Base-by-base conservation (phyloP, 2,329 filamentous ascomycete species). In the Aureobasidium sp. region DNA sequence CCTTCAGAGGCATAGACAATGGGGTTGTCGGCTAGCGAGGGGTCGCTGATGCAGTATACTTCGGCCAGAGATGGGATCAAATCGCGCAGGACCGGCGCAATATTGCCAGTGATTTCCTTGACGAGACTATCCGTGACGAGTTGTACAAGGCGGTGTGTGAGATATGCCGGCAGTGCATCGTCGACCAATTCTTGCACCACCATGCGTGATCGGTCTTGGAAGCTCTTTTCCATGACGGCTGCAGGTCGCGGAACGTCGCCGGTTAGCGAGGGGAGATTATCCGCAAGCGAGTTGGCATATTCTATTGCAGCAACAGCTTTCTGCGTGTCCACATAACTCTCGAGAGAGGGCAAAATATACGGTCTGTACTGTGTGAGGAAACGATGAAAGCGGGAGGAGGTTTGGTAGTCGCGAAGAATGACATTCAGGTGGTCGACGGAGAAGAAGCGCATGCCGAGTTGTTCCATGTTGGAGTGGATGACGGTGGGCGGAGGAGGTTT, bases 11-110 rank as follows among this genome's bases (percentile, higher is more conserved):
- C 76, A 65, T 77, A 78, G 1, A 78, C 72, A 60, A 78, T 77
- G 2, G 76, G 76, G 63, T 77, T 78, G 64, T 78, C 76, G 11
- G 70, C 68, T 37, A 75, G 65, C 17, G 71, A 73, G 11, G 76
- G 76, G 66, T 78, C 77, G 2, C 74, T 73, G 7, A 79, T 68
- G 61, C 77, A 79, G 63, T 77, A 79, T 2, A 77, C 75, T 64
- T 78, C 76, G 33, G 76, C 77, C 37, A 79, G 62, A 39, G 73
- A 75, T 1, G 72, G 72, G 1, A 77, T 73, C 45, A 77, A 63
- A 45, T 77, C 73, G 11, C 69, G 68, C 71, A 76, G 74, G 11
- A 75, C 64, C 2, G 76, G 74, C 45, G 71, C 70, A 56, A 69
- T 73, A 53, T 72, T 73, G 24, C 76, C 75, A 6, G 76, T 77